Evolutionary conservation across 164 flowering plant genomes (phyloP).

Genomic region (Magnolia changhungtana): DNA sequence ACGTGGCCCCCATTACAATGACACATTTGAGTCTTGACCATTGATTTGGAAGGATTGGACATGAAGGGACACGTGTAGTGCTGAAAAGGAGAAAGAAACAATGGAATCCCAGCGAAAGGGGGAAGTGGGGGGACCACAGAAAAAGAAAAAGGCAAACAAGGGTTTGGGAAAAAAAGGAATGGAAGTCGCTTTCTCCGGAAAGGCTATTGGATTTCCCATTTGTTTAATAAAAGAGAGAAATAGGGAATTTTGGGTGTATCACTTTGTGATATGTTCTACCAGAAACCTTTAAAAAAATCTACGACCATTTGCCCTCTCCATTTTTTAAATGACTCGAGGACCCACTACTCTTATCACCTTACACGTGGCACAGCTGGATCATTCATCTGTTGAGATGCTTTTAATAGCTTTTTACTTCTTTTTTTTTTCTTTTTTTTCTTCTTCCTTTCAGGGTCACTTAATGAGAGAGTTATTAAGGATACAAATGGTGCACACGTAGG

Average conservation of each 20-base stretch:
- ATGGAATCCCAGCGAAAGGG: constrained; percentile 2
- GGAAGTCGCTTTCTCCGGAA: constrained; percentile 1
- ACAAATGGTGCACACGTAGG: too few species aligned
- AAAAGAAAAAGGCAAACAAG: not conserved
- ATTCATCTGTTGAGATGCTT: too few species aligned
- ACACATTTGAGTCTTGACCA: too few species aligned
- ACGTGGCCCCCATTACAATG: too few species aligned
- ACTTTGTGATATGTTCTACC: not conserved
- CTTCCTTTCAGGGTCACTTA: too few species aligned
- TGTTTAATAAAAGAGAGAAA: not conserved
- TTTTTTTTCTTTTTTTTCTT: too few species aligned
- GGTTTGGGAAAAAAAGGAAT: not conserved
- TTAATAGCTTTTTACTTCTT: too few species aligned
- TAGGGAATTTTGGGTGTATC: not conserved
- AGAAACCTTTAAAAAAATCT: not conserved
- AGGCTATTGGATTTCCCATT: not conserved
- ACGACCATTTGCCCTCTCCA: not conserved
- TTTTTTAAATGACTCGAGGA: too few species aligned
- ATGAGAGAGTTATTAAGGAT: too few species aligned
- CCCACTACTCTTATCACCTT: too few species aligned
- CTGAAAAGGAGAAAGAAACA: constrained; percentile 7
- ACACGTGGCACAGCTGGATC: too few species aligned
- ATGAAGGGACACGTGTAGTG: constrained; percentile 1
- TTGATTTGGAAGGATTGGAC: not conserved
- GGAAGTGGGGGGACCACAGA: constrained; percentile 5